These are phyloP conservation scores for Tilletia caries DNA, from an alignment of 1,284 basidiomycete species.

Conservation along the genomic window DNA sequence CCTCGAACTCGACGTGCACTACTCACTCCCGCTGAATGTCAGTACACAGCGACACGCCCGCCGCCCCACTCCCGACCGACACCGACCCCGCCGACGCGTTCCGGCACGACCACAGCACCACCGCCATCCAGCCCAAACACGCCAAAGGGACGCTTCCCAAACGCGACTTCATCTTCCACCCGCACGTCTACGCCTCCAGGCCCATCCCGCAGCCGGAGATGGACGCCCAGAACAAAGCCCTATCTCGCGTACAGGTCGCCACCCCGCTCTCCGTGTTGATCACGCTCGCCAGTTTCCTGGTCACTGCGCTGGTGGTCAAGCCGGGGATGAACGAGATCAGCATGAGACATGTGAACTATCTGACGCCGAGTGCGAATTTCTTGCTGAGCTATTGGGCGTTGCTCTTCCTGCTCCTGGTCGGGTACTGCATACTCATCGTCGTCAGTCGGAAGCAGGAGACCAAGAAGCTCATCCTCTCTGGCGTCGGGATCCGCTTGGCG, in stretches of 20 bases:
- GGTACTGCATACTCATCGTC: constrained; percentile 74
- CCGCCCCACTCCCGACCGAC: background rate
- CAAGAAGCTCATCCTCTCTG: constrained; percentile 58
- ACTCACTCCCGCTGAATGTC: too few species aligned
- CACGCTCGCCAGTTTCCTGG: constrained; percentile 1
- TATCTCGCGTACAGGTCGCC: constrained; percentile 35
- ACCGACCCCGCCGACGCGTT: background rate
- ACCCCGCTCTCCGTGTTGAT: constrained; percentile 33
- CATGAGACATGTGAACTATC: constrained; percentile 64
- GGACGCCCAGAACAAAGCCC: constrained; percentile 23
- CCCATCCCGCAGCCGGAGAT: background rate
- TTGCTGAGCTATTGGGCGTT: constrained; percentile 66
- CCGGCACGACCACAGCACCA: background rate
- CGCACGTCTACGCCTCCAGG: background rate
- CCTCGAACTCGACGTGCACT: too few species aligned
- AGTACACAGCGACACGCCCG: background rate
- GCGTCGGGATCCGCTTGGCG: constrained; percentile 73
- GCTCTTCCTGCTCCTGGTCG: constrained; percentile 63
- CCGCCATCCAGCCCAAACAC: background rate
- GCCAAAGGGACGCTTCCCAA: background rate
- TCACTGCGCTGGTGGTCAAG: background rate
- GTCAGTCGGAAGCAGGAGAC: constrained; percentile 71
- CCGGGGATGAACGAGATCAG: constrained; percentile 57
- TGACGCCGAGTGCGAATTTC: constrained; percentile 67
- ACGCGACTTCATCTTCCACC: constrained; percentile 12